These are phyloP conservation scores for Scedosporium apiospermum DNA, from an alignment of 2,329 filamentous ascomycete genomes.

Conservation along the genomic window DNA sequence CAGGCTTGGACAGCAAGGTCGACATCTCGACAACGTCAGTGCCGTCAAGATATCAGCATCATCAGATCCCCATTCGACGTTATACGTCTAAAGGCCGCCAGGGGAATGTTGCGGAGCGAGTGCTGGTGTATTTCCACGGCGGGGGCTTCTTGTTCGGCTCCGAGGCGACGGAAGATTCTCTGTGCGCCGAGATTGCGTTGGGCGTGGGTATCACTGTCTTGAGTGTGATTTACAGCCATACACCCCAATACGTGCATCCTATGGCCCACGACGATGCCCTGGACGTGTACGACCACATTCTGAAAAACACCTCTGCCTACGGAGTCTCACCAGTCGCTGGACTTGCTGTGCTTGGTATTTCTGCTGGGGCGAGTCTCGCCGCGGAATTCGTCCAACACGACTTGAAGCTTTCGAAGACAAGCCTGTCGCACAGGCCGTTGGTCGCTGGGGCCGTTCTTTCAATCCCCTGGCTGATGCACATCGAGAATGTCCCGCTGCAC, in stretches of 20 bases:
- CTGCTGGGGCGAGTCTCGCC: conserved; percentile 30
- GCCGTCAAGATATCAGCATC: conserved; percentile 1
- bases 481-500: conserved; percentile 17
- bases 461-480: conserved; percentile 30
- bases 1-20: neutral
- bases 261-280: conserved; percentile 37
- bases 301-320: conserved; percentile 26
- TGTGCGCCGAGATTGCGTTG: conserved; percentile 32
- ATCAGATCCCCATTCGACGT: conserved; percentile 2
- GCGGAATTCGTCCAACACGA: conserved; percentile 25
- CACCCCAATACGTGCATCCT: conserved; percentile 36
- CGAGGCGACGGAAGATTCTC: conserved; percentile 36
- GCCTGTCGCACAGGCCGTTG: conserved; percentile 6
- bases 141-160: conserved; percentile 44
- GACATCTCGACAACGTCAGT: neutral
- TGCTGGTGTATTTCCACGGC: conserved; percentile 35
- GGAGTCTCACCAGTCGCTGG: conserved; percentile 23
- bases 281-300: conserved; percentile 40
- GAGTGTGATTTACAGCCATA: conserved; percentile 44
- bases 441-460: conserved; percentile 35
- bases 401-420: conserved; percentile 9
- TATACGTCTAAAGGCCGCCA: neutral
- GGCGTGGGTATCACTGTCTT: conserved; percentile 29
- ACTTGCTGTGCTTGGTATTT: conserved; percentile 34
- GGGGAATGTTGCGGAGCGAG: conserved; percentile 7